phyloP scores from a whole-genome alignment of 2,329 filamentous ascomycete genomes.

The Coleophoma crateriformis region DNA sequence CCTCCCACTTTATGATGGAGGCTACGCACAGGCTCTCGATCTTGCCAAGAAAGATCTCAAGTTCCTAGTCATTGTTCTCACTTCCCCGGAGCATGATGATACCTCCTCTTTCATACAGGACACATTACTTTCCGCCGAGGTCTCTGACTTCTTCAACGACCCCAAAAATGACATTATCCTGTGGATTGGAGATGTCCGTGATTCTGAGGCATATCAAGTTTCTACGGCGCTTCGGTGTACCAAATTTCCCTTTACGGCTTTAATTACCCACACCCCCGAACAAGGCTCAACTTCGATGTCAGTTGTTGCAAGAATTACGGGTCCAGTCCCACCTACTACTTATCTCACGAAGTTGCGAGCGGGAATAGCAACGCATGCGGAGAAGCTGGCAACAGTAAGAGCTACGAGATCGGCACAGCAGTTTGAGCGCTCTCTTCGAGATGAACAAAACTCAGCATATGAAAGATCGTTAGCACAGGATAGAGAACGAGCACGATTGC shows the following conservation, averaged over 20 bases:
- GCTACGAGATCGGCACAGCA: conserved; percentile 74
- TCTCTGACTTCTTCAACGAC: conserved; percentile 69
- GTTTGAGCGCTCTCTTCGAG: conserved; percentile 72
- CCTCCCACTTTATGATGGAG: conserved; percentile 78
- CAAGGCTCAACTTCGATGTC: conserved; percentile 86
- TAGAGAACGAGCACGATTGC: conserved; percentile 73
- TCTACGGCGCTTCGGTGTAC: conserved; percentile 82
- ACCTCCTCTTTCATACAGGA: conserved; percentile 76
- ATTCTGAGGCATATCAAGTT: conserved; percentile 92
- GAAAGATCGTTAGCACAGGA: conserved; percentile 86
- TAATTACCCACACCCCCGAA: conserved; percentile 83
- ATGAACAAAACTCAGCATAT: conserved; percentile 89
- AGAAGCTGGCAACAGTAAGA: conserved; percentile 69
- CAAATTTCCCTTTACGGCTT: conserved; percentile 83
- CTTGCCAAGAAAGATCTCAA: conserved; percentile 85
- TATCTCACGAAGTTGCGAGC: conserved; percentile 71
- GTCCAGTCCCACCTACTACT: conserved; percentile 63
- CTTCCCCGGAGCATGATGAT: conserved; percentile 93
- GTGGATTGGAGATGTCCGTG: conserved; percentile 90
- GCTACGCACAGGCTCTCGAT: conserved; percentile 89
- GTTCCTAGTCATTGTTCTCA: conserved; percentile 80
- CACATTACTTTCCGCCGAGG: conserved; percentile 71
- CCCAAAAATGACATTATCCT: conserved; percentile 74
- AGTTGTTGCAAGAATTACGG: conserved; percentile 72
- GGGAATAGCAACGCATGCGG: conserved; percentile 70